Base-by-base conservation (phyloP, 2,329 filamentous ascomycete species). In the Calycina marina region DNA sequence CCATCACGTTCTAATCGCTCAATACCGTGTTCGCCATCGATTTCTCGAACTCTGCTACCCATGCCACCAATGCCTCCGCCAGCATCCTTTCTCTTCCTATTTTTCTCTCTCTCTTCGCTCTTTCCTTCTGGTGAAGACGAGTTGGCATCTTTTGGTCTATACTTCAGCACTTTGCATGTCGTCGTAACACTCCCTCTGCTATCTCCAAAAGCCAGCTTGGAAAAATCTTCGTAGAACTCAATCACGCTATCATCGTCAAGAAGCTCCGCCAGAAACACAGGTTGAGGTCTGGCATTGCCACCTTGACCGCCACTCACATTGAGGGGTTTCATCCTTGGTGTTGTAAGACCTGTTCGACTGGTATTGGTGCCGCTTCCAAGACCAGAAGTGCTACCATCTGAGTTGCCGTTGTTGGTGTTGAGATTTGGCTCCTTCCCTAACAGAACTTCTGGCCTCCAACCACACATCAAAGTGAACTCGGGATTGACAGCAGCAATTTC, bases 401-500 rank as follows among this genome's bases (percentile, higher is more conserved):
- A 58, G 34, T 55, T 57, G 32, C 64, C 59, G 1, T 57, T 60
- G 54, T 94, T 93, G 51, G 84, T 72, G 50, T 96, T 96, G 14
- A 82, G 60, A 48, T 96, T 96, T 2, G 81, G 68, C 48, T 85
- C 79, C 47, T 85, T 82, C 30, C 90, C 90, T 1, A 96, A 65
- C 1, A 98, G 63, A 0, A 96, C 76, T 29, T 90, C 80, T 49
- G 85, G 86, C 32, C 76, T 81, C 90, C 90, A 98, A 4, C 88
- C 90, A 0, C 90, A 94, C 33, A 98, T 62, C 17, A 92, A 80
- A n/a, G 78, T 84, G 46, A 98, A 98, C 54, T 96, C 90, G 56
- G 94, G 93, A 52, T 90, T 92, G 14, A 92, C 84, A 3, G 83
- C 83, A 1, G 85, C 86, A n/a, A 98, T 75, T 54, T 96, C 90